Evolutionary conservation across 371 early-diverging fungal genomes (phyloP).

Genomic region (Mortierella sp.): DNA sequence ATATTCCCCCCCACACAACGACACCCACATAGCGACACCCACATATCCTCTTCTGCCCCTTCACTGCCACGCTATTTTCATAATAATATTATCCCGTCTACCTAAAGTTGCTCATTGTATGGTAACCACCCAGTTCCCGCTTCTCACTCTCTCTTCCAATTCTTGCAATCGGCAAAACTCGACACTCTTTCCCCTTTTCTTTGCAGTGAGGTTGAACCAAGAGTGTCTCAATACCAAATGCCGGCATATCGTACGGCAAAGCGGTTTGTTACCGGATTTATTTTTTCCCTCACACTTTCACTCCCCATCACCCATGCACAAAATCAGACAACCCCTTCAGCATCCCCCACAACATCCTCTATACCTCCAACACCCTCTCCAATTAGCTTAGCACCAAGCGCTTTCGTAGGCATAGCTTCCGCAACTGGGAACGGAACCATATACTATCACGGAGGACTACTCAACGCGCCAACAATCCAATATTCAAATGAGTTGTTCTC

Average conservation of each 20-base stretch:
- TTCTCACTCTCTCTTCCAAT: background rate
- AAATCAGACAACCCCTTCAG: background rate
- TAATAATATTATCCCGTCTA: background rate
- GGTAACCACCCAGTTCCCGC: too few relatives aligned
- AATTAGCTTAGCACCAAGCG: constrained; percentile 12
- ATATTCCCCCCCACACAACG: background rate
- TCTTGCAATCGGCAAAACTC: background rate
- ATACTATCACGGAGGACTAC: constrained; percentile 44
- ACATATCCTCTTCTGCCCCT: background rate
- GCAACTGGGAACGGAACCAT: constrained; percentile 18
- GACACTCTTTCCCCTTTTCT: background rate
- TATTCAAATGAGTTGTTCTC: constrained; percentile 36
- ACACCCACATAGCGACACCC: background rate
- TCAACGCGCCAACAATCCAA: constrained; percentile 10
- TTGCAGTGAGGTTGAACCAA: background rate
- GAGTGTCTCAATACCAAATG: background rate
- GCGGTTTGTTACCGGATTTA: constrained; percentile 4
- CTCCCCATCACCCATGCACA: background rate
- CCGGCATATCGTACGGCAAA: constrained; percentile 3
- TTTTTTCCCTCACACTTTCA: background rate
- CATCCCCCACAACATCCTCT: background rate
- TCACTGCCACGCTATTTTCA: constrained; percentile 1
- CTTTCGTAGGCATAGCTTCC: constrained; percentile 28
- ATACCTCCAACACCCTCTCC: background rate
- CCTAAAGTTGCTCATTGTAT: background rate